Percentiles rank a stretch among this genome's conserved stretches.
phyloP scores from a whole-genome alignment of 2,329 filamentous ascomycete species.

The Thielaviopsis populi region DNA sequence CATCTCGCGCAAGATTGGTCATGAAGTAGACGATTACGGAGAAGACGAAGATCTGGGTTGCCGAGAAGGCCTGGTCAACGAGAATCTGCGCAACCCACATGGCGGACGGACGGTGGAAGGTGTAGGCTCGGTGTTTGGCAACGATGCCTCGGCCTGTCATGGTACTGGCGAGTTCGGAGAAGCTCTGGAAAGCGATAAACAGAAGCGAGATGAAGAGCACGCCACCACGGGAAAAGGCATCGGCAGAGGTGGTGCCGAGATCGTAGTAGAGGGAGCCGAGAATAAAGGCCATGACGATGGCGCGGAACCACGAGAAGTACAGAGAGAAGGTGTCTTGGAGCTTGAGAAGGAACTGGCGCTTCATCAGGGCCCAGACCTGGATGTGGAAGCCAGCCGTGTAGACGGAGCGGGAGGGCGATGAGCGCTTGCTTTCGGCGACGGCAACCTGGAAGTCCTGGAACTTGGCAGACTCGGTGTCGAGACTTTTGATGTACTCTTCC shows the following conservation, averaged over 20 bases:
- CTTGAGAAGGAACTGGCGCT: constrained; percentile 72
- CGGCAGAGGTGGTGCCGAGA: constrained; percentile 48
- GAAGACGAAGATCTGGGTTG: constrained; percentile 56
- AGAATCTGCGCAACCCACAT: constrained; percentile 73
- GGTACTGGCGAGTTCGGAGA: constrained; percentile 58
- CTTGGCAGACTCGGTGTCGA: constrained; percentile 49
- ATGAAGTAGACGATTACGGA: constrained; percentile 69
- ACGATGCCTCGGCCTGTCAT: constrained; percentile 66
- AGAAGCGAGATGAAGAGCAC: constrained; percentile 65
- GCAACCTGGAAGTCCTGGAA: constrained; percentile 65
- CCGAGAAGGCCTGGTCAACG: constrained; percentile 59
- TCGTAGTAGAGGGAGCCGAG: constrained; percentile 67
- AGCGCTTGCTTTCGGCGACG: constrained; percentile 64
- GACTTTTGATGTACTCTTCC: constrained; percentile 46
- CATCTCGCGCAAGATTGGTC: constrained; percentile 51
- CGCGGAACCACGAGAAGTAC: constrained; percentile 51
- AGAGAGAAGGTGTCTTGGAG: constrained; percentile 74
- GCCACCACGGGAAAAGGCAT: constrained; percentile 68
- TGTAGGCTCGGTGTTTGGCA: constrained; percentile 72
- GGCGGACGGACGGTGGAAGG: constrained; percentile 68
- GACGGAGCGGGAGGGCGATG: constrained; percentile 27
- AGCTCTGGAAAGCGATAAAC: constrained; percentile 80
- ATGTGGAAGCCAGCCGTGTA: constrained; percentile 67
- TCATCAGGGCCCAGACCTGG: constrained; percentile 70
- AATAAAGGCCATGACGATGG: constrained; percentile 60